Percentiles rank a stretch among this genome's conserved stretches.
These are phyloP conservation scores for Crepidotus variabilis DNA, from an alignment of 768 basidiomycete genomes.

Conservation along the genomic window DNA sequence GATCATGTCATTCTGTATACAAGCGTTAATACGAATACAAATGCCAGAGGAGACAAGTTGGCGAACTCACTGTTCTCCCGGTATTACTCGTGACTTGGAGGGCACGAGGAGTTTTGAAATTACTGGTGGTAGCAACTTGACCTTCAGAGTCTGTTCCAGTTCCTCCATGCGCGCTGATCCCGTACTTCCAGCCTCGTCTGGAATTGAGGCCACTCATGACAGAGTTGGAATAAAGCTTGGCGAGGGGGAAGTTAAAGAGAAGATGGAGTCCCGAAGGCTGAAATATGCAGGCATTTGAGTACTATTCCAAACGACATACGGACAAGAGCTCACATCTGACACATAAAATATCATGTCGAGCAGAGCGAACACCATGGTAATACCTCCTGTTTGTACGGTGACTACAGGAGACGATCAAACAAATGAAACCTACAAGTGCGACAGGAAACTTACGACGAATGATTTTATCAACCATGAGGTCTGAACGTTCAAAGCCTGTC, in stretches of 20 bases:
- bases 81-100: not conserved
- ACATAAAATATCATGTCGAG: conserved; percentile 18
- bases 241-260: conserved; percentile 18
- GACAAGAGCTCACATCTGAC: conserved; percentile 14
- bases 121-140: not conserved
- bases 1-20: not conserved
- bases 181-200: conserved; percentile 3
- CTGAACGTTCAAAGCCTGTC: conserved; percentile 17
- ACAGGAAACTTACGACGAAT: conserved; percentile 16
- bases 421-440: not conserved
- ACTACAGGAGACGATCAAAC: conserved; percentile 8
- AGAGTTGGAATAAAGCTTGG: conserved; percentile 18
- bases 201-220: conserved; percentile 20
- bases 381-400: conserved; percentile 19
- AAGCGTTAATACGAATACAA: not conserved
- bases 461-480: conserved; percentile 20
- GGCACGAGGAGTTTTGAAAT: not conserved
- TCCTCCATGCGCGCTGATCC: not conserved
- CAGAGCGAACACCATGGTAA: conserved; percentile 17
- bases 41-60: not conserved
- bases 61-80: not conserved
- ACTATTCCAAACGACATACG: not conserved
- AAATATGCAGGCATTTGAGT: not conserved
- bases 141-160: not conserved
- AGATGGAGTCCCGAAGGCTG: conserved; percentile 14